A percentile compares a stretch with the other conserved stretches of the same genome.
These are phyloP conservation scores for Cantharellus cinnabarinus DNA, from an alignment of 768 basidiomycete genomes.

Conservation along the genomic window DNA sequence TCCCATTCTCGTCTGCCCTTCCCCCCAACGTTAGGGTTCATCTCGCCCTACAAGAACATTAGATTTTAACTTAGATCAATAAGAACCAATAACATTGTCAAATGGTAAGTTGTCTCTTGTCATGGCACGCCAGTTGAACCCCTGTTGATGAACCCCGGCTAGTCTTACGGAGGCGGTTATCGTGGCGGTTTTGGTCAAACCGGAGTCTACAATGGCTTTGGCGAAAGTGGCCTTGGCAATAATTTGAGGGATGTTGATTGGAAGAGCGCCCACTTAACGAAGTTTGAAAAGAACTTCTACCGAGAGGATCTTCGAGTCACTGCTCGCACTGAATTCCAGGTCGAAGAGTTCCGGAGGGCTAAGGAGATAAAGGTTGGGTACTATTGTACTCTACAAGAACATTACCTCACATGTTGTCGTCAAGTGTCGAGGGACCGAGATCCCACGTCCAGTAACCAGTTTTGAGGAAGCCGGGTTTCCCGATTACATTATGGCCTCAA, in stretches of 20 bases:
- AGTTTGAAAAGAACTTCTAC: constrained; percentile 97
- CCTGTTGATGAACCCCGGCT: background rate
- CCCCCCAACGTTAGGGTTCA: too few species aligned
- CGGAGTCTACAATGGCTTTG: constrained; percentile 33
- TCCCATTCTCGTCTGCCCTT: too few species aligned
- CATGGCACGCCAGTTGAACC: too few species aligned
- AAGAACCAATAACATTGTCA: too few species aligned
- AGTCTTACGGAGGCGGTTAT: constrained; percentile 19
- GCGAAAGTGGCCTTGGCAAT: constrained; percentile 64
- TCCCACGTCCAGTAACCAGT: constrained; percentile 74
- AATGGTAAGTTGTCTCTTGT: too few species aligned
- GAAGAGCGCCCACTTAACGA: constrained; percentile 46
- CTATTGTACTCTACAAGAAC: background rate
- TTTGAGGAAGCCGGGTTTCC: constrained; percentile 96
- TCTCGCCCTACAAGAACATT: too few species aligned
- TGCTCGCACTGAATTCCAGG: constrained; percentile 57
- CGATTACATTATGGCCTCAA: constrained; percentile 84
- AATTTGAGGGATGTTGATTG: constrained; percentile 75
- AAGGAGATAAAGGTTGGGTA: constrained; percentile 69
- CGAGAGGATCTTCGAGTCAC: constrained; percentile 74
- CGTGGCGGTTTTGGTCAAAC: constrained; percentile 36
- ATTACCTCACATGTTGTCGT: background rate
- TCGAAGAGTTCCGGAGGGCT: constrained; percentile 61
- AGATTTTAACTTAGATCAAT: too few species aligned
- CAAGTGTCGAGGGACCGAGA: constrained; percentile 44